Evolutionary conservation across 768 basidiomycete genomes (phyloP).

Genomic region (Kondoa malvinella): DNA sequence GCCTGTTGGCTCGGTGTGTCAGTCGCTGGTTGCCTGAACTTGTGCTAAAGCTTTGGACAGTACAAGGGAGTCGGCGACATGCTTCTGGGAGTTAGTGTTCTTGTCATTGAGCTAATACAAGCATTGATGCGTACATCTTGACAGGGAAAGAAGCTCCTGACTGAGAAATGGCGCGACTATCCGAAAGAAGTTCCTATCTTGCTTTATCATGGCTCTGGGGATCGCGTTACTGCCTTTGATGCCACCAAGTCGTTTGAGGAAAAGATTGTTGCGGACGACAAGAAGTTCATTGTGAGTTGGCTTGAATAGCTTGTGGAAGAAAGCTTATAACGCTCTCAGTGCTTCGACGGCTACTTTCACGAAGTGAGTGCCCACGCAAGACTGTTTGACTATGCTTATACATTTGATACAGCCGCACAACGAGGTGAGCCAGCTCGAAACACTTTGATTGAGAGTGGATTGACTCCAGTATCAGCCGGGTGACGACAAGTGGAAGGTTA

Average conservation of each 20-base stretch:
- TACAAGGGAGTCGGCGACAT: slow-evolving; percentile 18
- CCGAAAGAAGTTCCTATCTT: slow-evolving; percentile 18
- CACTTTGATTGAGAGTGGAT: neutral
- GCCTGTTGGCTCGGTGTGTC: slow-evolving; percentile 18
- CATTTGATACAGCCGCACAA: neutral
- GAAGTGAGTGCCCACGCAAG: slow-evolving; percentile 7
- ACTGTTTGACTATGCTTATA: neutral
- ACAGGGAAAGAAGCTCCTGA: slow-evolving; percentile 14
- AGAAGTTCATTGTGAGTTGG: slow-evolving; percentile 6
- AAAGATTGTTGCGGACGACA: slow-evolving; percentile 9
- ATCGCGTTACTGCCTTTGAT: slow-evolving; percentile 15
- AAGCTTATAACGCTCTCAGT: neutral
- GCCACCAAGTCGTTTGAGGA: slow-evolving; percentile 10
- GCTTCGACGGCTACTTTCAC: slow-evolving; percentile 15
- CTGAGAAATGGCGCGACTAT: slow-evolving; percentile 15
- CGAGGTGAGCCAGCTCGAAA: neutral
- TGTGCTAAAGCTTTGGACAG: neutral
- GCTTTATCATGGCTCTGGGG: slow-evolving; percentile 22
- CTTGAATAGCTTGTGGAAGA: neutral
- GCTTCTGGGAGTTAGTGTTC: slow-evolving; percentile 17
- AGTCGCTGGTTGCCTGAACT: neutral
- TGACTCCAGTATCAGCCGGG: slow-evolving; percentile 16
- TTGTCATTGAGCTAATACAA: neutral
- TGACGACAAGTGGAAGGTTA: slow-evolving; percentile 20
- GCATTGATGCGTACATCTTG: neutral